These are phyloP conservation scores for Tinospora cordifolia DNA, from an alignment of 164 flowering plant species.

Conservation along the genomic window DNA sequence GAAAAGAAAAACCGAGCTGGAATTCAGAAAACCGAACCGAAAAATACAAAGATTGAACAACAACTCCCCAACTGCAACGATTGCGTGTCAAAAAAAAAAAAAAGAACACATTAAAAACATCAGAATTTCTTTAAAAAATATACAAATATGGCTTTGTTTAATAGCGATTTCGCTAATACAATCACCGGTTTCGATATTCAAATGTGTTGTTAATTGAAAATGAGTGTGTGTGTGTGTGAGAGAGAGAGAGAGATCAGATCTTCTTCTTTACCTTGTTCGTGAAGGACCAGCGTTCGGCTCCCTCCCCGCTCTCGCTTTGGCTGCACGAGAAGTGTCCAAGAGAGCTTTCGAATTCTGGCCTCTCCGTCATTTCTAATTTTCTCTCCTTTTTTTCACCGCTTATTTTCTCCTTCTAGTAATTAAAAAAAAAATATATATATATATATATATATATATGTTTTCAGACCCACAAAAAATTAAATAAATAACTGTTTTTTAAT, in stretches of 20 bases:
- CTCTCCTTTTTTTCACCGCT: background rate
- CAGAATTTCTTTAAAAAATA: no score
- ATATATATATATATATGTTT: no score
- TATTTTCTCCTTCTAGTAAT: background rate
- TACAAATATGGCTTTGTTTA: background rate
- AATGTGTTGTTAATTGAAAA: background rate
- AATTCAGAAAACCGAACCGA: background rate
- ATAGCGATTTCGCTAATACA: background rate
- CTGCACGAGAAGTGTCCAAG: slow-evolving; percentile 5
- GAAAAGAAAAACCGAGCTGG: background rate
- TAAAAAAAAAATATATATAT: background rate
- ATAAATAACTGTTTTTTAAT: no score
- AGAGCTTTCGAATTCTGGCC: slow-evolving; percentile 6
- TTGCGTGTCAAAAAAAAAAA: background rate
- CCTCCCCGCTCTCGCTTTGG: background rate
- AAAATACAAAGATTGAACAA: background rate
- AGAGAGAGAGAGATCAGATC: slow-evolving; percentile 8
- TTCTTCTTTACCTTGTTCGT: slow-evolving; percentile 6
- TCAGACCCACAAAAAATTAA: no score
- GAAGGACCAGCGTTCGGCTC: background rate
- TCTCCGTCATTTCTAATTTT: slow-evolving; percentile 1
- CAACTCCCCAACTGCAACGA: background rate
- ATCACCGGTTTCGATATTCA: background rate
- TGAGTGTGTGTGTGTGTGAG: no score
- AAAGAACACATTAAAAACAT: background rate